These are phyloP conservation scores for Geotrichum candidum DNA, from an alignment of 1,139 yeast species.

Conservation along the genomic window DNA sequence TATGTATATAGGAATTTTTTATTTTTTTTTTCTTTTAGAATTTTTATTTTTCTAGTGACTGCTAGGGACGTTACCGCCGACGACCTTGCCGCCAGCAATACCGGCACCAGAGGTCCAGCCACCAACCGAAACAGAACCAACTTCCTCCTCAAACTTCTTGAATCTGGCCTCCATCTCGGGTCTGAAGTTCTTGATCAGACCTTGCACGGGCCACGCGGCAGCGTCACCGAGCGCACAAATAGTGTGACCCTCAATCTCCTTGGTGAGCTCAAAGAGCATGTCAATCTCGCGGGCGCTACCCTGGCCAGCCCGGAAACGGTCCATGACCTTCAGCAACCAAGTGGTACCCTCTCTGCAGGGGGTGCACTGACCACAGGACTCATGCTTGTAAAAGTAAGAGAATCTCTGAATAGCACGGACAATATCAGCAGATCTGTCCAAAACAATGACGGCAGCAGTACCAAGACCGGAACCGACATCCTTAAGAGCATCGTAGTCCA, in stretches of 20 bases:
- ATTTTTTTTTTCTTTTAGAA: too few relatives aligned
- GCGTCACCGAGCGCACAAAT: constrained; percentile 91
- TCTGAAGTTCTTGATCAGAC: constrained; percentile 73
- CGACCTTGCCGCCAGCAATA: constrained; percentile 59
- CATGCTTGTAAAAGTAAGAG: constrained; percentile 78
- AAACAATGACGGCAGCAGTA: constrained; percentile 86
- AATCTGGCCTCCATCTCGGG: constrained; percentile 75
- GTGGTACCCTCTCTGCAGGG: constrained; percentile 95
- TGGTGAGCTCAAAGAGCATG: constrained; percentile 71
- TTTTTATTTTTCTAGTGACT: constrained; percentile 20
- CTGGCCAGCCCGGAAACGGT: constrained; percentile 69
- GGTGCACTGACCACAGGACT: constrained; percentile 90
- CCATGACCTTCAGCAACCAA: constrained; percentile 78
- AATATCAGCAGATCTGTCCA: constrained; percentile 79
- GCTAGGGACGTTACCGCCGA: constrained; percentile 48
- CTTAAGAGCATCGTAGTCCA: constrained; percentile 82
- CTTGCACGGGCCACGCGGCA: constrained; percentile 91
- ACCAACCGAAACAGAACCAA: constrained; percentile 52
- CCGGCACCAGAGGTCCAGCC: constrained; percentile 70
- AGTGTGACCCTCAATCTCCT: constrained; percentile 84
- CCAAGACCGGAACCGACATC: constrained; percentile 85
- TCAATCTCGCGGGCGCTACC: constrained; percentile 76
- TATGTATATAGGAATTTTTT: background rate
- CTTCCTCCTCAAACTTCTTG: constrained; percentile 42
- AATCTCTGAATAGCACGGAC: constrained; percentile 81